A percentile compares a stretch with the other conserved stretches of the same genome.
These are phyloP conservation scores for Metschnikowia kunwiensis DNA, from an alignment of 805 yeast genomes.

Conservation along the genomic window DNA sequence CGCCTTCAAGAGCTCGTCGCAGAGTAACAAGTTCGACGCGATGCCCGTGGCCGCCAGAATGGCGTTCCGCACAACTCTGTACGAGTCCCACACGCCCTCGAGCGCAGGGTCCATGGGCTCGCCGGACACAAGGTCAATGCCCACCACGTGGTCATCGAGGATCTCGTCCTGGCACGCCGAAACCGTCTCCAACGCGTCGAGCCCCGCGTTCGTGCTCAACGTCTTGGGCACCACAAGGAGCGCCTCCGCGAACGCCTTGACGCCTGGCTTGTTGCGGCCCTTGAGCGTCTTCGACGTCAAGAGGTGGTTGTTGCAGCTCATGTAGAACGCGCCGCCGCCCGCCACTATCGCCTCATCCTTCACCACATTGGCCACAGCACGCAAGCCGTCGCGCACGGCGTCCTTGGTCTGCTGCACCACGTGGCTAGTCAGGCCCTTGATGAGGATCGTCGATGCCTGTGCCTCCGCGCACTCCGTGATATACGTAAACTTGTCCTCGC, in stretches of 20 bases:
- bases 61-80: conserved; percentile 90
- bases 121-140: conserved; percentile 86
- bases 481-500: conserved; percentile 96
- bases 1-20: conserved; percentile 96
- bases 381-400: conserved; percentile 94
- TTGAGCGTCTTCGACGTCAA: conserved; percentile 52
- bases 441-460: conserved; percentile 84
- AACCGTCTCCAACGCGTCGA: conserved; percentile 85
- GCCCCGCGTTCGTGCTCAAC: conserved; percentile 86
- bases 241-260: conserved; percentile 91
- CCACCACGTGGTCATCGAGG: conserved; percentile 77
- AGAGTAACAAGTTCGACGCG: conserved; percentile 83
- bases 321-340: conserved; percentile 95
- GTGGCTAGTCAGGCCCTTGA: conserved; percentile 90
- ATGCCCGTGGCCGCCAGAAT: conserved; percentile 90
- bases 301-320: conserved; percentile 74
- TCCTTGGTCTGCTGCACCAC: conserved; percentile 90
- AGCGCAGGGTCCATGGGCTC: conserved; percentile 93
- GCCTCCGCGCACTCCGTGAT: conserved; percentile 89
- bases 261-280: conserved; percentile 87
- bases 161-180: conserved; percentile 87
- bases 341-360: conserved; percentile 85
- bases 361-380: conserved; percentile 89
- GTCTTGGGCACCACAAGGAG: conserved; percentile 90
- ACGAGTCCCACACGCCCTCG: conserved; percentile 97